Evolutionary conservation across 2,329 filamentous ascomycete species (phyloP), one percentile per base, ranked within the genome.

Genomic region (Monilinia laxa): DNA sequence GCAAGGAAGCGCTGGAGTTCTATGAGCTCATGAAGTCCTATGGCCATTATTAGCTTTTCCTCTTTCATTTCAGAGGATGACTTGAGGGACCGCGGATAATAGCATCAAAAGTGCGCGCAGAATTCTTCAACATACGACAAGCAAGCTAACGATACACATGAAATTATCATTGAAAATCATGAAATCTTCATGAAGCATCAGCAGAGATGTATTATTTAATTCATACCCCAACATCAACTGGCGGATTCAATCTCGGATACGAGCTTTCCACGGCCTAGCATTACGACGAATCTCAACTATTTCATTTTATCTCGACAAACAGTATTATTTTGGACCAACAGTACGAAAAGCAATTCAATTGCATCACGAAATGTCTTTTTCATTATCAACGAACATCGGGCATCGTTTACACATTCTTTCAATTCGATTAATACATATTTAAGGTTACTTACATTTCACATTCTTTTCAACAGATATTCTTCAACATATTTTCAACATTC

Each of bases 1-100:
- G 56, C n/a, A 52, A 69, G 6, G 71, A 74, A n/a, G 70, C 71
- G 11, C 56, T 75, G 16, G 55, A 71, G 5, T 75, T 74, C 67
- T 60, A 71, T 20, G 59, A 69, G 0, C 20, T 38, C n/a, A 59
- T 65, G 54, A 42, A 38, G 12, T 20, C 6, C 4, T 1, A 40
- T 2, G 55, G 31, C 3, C 35, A 63, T 40, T 51, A 7, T 38
- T 60, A 51, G 45, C 58, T 51, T 38, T 23, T 35, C 28, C 45
- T 51, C 18, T 14, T 31, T 35, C 12, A 10, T 35, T 11, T 49
- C 9, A 23, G 35, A 5, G 12, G 18, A 23, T 11, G 12, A 11
- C 18, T 28, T 9, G 2, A 23, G 58, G 11, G 28, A 18, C 7
- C 2, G 16, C 31, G 20, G 51, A 35, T 51, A 7, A 23, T 12